Evolutionary conservation across 2,329 filamentous ascomycete genomes (phyloP).

Genomic region (Aspergillus novoparasiticus): DNA sequence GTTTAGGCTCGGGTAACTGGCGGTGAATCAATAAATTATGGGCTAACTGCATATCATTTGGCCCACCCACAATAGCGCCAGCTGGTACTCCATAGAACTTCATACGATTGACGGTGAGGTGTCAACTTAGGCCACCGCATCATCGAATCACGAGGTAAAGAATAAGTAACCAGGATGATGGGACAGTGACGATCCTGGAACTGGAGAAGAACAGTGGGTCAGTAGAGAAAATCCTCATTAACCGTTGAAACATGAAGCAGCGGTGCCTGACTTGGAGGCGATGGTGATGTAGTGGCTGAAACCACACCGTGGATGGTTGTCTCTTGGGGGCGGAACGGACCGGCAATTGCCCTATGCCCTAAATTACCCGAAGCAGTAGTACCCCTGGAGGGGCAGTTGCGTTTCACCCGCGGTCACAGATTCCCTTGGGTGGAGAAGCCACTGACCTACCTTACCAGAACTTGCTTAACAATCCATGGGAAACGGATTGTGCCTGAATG

Average conservation of each 20-base stretch:
- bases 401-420: conserved; percentile 1
- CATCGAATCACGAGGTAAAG: not conserved
- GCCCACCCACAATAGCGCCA: not conserved
- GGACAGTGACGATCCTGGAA: not conserved
- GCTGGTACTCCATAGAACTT: not conserved
- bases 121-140: not conserved
- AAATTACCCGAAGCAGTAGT: conserved; percentile 9
- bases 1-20: not conserved
- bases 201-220: conserved; percentile 14
- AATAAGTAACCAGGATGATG: not conserved
- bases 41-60: not conserved
- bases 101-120: not conserved
- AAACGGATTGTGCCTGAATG: not conserved
- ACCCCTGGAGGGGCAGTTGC: conserved; percentile 1
- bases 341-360: conserved; percentile 30
- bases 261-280: conserved; percentile 18
- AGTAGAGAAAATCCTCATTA: conserved; percentile 6
- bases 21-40: not conserved
- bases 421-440: not conserved
- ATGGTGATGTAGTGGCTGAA: conserved; percentile 24
- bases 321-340: conserved; percentile 8
- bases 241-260: conserved; percentile 14
- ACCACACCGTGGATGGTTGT: conserved; percentile 10
- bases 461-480: not conserved
- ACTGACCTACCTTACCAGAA: not conserved